Base-by-base conservation (phyloP, 768 basidiomycete species). In the Hygrocybe coccinea region DNA sequence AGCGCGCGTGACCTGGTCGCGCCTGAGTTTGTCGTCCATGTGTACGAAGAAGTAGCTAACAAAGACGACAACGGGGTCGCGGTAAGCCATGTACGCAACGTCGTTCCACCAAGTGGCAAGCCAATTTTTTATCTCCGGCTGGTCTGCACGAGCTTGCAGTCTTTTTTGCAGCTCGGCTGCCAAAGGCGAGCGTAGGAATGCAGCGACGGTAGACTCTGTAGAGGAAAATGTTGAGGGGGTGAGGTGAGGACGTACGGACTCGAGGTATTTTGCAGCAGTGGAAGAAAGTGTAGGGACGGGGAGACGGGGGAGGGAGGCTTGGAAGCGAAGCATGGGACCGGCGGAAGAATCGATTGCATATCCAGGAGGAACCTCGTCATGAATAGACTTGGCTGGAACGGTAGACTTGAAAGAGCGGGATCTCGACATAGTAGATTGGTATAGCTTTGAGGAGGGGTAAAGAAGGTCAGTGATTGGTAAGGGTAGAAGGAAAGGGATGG, bases 101-200 rank as follows among this genome's bases (percentile, higher is more conserved):
- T 97, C 91, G 71, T 98, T 95, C 95, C 95, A 99, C 97, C 97
- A 99, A 50, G 95, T 92, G 46, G 82, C 80, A n/a, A 99, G 78
- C 97, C 97, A 99, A 74, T 80, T 94, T 62, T 74, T 76, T 51
- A 73, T 69, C 15, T 70, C 69, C 1, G 82, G 79, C 22, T 82
- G 76, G 0, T 77, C 76, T 0, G 93, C 92, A 1, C 94, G 82
- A 19, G 80, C 77, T 65, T 91, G 78, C 34, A 98, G 78, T 2
- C 97, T 78, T 35, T 74, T 69, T 72, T 98, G 95, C 11, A 98
- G 79, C 54, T 83, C 81, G 14, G 79, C 76, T 1, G 84, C 84
- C 51, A 83, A 80, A 0, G 86, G 81, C 0, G 88, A 91, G 9
- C 73, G 62, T 17, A 91, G 72, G 69, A 98, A 98, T 1, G 76